Percentiles rank a stretch among this genome's conserved stretches.
Evolutionary conservation across 2,329 filamentous ascomycete species (phyloP).

Genomic region (Penicillium verrucosum): DNA sequence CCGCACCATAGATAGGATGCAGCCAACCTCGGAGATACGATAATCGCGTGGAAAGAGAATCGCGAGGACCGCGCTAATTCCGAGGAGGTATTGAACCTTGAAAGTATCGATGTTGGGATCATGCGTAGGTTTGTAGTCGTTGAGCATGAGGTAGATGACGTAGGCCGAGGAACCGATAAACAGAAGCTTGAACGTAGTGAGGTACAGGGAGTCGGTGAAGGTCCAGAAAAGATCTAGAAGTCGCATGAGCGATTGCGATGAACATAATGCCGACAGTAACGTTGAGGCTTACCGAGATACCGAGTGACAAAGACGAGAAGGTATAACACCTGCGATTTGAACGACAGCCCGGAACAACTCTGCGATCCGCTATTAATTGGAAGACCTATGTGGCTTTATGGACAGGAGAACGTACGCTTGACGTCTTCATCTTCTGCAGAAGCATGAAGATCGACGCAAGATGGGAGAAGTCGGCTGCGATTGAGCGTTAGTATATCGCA

Average conservation of each 20-base stretch:
- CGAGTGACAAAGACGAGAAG: slow-evolving; percentile 89
- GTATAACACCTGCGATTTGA: slow-evolving; percentile 97
- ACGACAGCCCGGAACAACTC: slow-evolving; percentile 97
- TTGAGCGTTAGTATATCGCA: slow-evolving; percentile 17
- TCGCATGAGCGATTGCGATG: not conserved
- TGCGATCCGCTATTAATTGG: slow-evolving; percentile 39
- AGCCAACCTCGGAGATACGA: slow-evolving; percentile 61
- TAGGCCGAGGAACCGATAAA: slow-evolving; percentile 90
- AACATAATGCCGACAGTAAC: not conserved
- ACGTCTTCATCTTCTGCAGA: slow-evolving; percentile 91
- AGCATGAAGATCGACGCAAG: slow-evolving; percentile 90
- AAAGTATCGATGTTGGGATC: slow-evolving; percentile 97
- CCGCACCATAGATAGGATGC: not conserved
- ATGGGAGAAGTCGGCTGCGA: slow-evolving; percentile 87
- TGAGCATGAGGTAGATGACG: slow-evolving; percentile 97
- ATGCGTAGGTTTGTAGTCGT: slow-evolving; percentile 94
- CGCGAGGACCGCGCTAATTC: slow-evolving; percentile 72
- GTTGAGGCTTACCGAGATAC: slow-evolving; percentile 66
- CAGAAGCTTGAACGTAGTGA: slow-evolving; percentile 91
- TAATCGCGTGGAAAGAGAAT: slow-evolving; percentile 84
- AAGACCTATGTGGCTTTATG: not conserved
- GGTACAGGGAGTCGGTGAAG: slow-evolving; percentile 78
- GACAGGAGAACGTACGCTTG: slow-evolving; percentile 63
- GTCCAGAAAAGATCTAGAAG: slow-evolving; percentile 73
- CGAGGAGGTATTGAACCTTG: slow-evolving; percentile 90